Conservation (phyloP, 2,329 filamentous ascomycete genomes). For the Hortaea werneckii region DNA sequence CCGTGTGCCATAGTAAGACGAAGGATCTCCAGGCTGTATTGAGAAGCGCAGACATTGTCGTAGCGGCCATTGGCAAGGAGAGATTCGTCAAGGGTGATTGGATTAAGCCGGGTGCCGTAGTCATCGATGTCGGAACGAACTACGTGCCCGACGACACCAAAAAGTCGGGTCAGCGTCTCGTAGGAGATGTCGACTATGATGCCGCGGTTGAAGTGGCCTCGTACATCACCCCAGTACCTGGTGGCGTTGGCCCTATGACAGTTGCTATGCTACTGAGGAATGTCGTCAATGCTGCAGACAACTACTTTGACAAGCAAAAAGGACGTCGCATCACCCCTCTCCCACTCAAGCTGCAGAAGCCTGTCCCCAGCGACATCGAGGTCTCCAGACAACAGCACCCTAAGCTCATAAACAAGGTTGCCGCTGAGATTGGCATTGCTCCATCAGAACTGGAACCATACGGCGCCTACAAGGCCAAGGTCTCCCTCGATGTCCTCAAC, state of each 20-base stretch:
- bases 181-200: slow-evolving; percentile 91
- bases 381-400: slow-evolving; percentile 81
- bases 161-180: slow-evolving; percentile 84
- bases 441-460: slow-evolving; percentile 88
- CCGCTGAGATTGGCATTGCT: slow-evolving; percentile 77
- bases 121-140: slow-evolving; percentile 97
- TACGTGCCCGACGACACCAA: slow-evolving; percentile 80
- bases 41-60: slow-evolving; percentile 76
- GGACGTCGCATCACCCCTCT: slow-evolving; percentile 68
- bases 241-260: slow-evolving; percentile 96
- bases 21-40: slow-evolving; percentile 61
- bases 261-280: slow-evolving; percentile 97
- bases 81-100: slow-evolving; percentile 89
- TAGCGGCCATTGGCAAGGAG: slow-evolving; percentile 83
- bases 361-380: slow-evolving; percentile 92
- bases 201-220: slow-evolving; percentile 77
- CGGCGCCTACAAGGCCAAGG: slow-evolving; percentile 91
- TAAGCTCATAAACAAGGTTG: slow-evolving; percentile 81
- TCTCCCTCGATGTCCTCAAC: slow-evolving; percentile 71
- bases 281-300: slow-evolving; percentile 74
- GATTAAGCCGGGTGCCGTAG: slow-evolving; percentile 88
- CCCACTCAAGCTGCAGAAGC: slow-evolving; percentile 66
- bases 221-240: slow-evolving; percentile 89
- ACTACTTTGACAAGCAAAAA: slow-evolving; percentile 75
- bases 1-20: slow-evolving; percentile 88